Percentiles rank a stretch among this genome's conserved stretches.
phyloP scores from a whole-genome alignment of 2,329 filamentous ascomycete species.

The Chaetomiaceae sp. region DNA sequence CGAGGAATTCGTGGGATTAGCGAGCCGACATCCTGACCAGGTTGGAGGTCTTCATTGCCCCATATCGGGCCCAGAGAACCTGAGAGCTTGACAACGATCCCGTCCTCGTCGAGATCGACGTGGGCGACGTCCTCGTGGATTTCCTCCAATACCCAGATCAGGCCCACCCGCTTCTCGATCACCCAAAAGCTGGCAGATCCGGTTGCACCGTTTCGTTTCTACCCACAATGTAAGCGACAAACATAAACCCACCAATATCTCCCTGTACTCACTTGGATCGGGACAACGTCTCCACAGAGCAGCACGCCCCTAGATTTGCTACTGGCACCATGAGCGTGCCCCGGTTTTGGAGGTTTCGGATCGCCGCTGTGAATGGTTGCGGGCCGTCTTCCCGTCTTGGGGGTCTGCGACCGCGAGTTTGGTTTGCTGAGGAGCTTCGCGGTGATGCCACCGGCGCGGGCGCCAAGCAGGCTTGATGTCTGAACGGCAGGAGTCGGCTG shows the following conservation, averaged over 20 bases:
- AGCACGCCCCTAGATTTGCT: conserved; percentile 70
- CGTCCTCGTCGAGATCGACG: conserved; percentile 71
- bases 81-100: conserved; percentile 61
- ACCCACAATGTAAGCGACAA: conserved; percentile 31
- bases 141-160: conserved; percentile 98
- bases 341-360: conserved; percentile 50
- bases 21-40: conserved; percentile 69
- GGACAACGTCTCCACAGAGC: conserved; percentile 95
- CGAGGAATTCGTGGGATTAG: conserved; percentile 80
- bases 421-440: conserved; percentile 85
- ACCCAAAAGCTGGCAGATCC: conserved; percentile 97
- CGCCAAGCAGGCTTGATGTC: conserved; percentile 59
- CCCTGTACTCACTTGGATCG: conserved; percentile 51
- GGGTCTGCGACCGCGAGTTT: conserved; percentile 50
- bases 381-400: conserved; percentile 56
- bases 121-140: conserved; percentile 90
- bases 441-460: conserved; percentile 70
- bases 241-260: neutral
- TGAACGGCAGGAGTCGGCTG: conserved; percentile 36
- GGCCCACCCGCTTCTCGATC: conserved; percentile 87
- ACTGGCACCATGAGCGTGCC: conserved; percentile 58
- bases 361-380: conserved; percentile 60
- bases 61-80: conserved; percentile 86
- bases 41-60: conserved; percentile 62
- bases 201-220: conserved; percentile 86